Conservation (phyloP, 177 flowering plant genomes). For the Vitis hybrid region DNA sequence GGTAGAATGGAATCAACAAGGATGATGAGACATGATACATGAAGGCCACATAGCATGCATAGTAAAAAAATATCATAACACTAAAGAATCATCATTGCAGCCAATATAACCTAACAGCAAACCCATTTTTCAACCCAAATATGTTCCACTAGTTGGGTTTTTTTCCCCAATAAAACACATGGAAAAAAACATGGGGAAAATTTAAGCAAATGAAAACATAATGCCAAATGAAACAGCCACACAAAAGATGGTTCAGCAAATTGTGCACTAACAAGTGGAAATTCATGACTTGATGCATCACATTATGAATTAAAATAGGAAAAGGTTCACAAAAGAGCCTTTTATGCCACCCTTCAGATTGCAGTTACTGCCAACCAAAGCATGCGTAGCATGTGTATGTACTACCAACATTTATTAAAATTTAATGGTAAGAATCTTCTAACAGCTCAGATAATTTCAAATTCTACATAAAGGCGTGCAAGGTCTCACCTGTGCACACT, state of each 20-base stretch:
- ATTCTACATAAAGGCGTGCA: not conserved
- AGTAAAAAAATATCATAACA: not conserved
- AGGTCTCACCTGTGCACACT: conserved; percentile 29
- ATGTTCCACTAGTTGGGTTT: not conserved
- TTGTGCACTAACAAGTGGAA: not conserved
- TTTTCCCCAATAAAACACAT: not conserved
- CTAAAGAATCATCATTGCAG: not conserved
- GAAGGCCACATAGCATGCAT: not conserved
- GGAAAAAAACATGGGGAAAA: not conserved
- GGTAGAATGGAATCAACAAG: not conserved
- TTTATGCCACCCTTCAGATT: too few species aligned
- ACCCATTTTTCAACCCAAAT: too few species aligned
- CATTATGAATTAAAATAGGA: not conserved
- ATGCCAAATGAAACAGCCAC: not conserved
- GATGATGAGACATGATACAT: not conserved
- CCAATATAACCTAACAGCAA: not conserved
- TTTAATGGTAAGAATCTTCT: too few species aligned
- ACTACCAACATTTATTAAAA: too few species aligned
- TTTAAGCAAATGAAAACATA: not conserved
- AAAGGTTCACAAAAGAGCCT: not conserved
- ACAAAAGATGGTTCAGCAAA: not conserved
- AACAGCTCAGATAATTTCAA: too few species aligned
- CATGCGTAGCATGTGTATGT: too few species aligned
- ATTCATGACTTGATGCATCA: not conserved
- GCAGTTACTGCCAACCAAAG: too few species aligned